Conservation (phyloP, 2,329 filamentous ascomycete genomes). For the Ceratocystis eucalypticola region DNA sequence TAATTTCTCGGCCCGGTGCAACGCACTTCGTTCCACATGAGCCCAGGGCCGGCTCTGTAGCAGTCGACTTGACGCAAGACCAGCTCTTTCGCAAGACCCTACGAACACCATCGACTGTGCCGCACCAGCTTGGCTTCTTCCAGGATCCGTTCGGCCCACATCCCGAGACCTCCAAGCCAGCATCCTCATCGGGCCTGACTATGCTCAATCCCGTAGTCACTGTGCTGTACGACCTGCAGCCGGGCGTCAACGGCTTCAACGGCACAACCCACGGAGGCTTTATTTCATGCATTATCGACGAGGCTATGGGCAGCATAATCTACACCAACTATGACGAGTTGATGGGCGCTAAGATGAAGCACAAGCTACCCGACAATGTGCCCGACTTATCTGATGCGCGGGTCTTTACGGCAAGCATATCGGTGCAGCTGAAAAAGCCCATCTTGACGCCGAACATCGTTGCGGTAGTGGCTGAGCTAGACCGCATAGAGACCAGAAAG, state of each 20-base stretch:
- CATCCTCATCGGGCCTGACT: constrained; percentile 9
- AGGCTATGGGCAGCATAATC: constrained; percentile 24
- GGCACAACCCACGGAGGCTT: constrained; percentile 24
- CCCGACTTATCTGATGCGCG: constrained; percentile 8
- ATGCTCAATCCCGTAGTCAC: constrained; percentile 20
- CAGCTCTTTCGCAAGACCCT: constrained; percentile 20
- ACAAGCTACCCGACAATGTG: constrained; percentile 16
- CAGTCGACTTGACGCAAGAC: constrained; percentile 15
- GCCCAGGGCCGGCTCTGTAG: neutral
- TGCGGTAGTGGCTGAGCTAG: constrained; percentile 20
- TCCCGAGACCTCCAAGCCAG: constrained; percentile 1
- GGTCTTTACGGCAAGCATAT: constrained; percentile 20
- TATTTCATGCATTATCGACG: constrained; percentile 22
- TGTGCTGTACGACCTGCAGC: constrained; percentile 22
- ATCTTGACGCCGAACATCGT: constrained; percentile 20
- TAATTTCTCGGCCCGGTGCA: constrained; percentile 9
- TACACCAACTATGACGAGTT: constrained; percentile 21
- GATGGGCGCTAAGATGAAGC: constrained; percentile 9
- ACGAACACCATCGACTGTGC: constrained; percentile 19
- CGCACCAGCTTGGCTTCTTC: constrained; percentile 22
- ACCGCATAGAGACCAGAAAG: constrained; percentile 20
- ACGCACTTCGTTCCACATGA: constrained; percentile 11
- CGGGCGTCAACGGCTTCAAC: constrained; percentile 23
- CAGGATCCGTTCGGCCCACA: constrained; percentile 14
- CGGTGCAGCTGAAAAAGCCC: constrained; percentile 20